Percentiles rank a stretch among this genome's conserved stretches.
These are phyloP conservation scores for Saxophila tyrrhenica DNA, from an alignment of 495 filamentous ascomycete genomes.

Conservation along the genomic window DNA sequence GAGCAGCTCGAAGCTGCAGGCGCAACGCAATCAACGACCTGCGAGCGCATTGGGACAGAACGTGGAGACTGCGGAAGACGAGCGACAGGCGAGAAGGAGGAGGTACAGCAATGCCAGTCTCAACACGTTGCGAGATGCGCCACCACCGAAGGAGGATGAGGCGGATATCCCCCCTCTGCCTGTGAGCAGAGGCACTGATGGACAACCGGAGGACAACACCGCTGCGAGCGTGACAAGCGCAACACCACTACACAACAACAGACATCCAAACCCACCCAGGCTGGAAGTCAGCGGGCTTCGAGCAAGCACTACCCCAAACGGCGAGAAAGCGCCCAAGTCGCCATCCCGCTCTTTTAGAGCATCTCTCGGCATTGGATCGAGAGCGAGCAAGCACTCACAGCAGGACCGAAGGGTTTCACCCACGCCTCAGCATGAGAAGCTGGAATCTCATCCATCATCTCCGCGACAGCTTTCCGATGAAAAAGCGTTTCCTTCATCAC, in stretches of 20 bases:
- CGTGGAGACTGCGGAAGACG: constrained; percentile 25
- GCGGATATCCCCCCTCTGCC: constrained; percentile 14
- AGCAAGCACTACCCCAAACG: neutral
- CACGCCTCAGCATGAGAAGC: constrained; percentile 51
- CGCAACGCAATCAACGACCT: constrained; percentile 60
- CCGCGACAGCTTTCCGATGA: constrained; percentile 36
- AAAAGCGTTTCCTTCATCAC: constrained; percentile 5
- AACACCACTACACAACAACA: constrained; percentile 6
- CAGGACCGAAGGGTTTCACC: constrained; percentile 32
- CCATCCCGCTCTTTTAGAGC: constrained; percentile 7
- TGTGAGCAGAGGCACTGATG: constrained; percentile 13
- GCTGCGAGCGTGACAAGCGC: constrained; percentile 13
- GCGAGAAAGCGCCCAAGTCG: constrained; percentile 1
- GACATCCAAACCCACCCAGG: neutral
- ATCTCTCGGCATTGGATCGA: constrained; percentile 26
- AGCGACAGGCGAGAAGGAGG: constrained; percentile 21
- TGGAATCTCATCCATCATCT: constrained; percentile 65
- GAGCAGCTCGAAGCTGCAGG: constrained; percentile 91
- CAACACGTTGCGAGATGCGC: constrained; percentile 13
- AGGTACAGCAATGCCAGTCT: constrained; percentile 22
- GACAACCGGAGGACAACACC: no score
- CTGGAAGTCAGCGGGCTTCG: constrained; percentile 2
- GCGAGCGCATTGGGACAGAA: constrained; percentile 31
- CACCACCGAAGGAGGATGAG: neutral
- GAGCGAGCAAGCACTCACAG: constrained; percentile 5